These are phyloP conservation scores for Prunus davidiana DNA, from an alignment of 306 rosid genomes.

Conservation along the genomic window DNA sequence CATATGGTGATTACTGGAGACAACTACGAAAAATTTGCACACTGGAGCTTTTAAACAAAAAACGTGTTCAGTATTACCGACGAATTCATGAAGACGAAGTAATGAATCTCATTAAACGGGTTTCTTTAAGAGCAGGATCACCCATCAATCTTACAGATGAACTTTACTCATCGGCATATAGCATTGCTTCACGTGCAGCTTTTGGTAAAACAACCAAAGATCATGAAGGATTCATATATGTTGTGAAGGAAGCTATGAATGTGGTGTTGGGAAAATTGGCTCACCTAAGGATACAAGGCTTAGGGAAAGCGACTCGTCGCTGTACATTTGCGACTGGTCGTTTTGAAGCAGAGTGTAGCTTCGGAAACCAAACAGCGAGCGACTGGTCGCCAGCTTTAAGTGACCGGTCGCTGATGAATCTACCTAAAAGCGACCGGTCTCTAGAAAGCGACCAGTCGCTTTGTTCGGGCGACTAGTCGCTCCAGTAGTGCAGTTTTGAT, in stretches of 20 bases:
- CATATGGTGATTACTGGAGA: neutral
- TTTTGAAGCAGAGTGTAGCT: no score
- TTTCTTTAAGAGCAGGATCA: slow-evolving; percentile 27
- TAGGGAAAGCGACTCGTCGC: no score
- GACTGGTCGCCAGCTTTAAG: no score
- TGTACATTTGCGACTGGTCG: no score
- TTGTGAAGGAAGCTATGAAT: neutral
- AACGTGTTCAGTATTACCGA: neutral
- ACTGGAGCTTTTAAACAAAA: neutral
- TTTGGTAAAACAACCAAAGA: slow-evolving; percentile 32
- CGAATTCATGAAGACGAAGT: neutral
- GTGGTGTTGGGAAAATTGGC: no score
- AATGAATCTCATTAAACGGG: neutral
- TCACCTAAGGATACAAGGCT: no score
- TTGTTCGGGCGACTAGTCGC: no score
- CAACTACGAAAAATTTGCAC: neutral
- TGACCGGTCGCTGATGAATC: no score
- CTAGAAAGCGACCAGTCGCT: no score
- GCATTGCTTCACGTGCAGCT: slow-evolving; percentile 26
- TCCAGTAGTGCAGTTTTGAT: no score
- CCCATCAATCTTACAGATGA: slow-evolving; percentile 23
- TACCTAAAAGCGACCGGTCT: no score
- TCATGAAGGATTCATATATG: slow-evolving; percentile 19
- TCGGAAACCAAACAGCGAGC: no score
- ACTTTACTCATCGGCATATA: slow-evolving; percentile 1